Conservation (phyloP, 169 alveolate genomes). For the Eimeria necatrix region DNA sequence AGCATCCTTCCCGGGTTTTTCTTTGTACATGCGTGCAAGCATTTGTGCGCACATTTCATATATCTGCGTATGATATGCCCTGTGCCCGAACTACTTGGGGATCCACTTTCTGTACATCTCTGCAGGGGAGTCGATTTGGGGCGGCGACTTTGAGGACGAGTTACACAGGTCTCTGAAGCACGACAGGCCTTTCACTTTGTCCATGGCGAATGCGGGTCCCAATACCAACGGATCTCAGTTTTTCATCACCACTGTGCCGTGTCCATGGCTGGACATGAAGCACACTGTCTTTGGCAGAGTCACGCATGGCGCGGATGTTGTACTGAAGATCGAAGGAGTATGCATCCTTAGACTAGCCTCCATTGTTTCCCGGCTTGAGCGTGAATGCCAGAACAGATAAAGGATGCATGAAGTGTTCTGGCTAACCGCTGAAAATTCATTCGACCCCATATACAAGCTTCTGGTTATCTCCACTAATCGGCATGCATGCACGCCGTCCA, state of each 20-base stretch:
- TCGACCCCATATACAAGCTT: no score
- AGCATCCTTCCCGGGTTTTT: no score
- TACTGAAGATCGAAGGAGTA: conserved; percentile 94
- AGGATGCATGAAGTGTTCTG: no score
- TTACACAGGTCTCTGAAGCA: conserved; percentile 95
- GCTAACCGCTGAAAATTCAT: no score
- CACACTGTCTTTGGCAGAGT: conserved; percentile 99
- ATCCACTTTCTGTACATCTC: conserved; percentile 11
- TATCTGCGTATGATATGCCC: neutral
- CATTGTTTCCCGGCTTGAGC: no score
- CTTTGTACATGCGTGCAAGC: neutral
- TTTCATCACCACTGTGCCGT: conserved; percentile 96
- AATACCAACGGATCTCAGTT: conserved; percentile 98
- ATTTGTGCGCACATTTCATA: neutral
- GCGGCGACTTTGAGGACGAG: conserved; percentile 98
- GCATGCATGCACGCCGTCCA: neutral
- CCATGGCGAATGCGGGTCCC: conserved; percentile 99
- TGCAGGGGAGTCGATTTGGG: conserved; percentile 93
- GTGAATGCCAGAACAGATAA: no score
- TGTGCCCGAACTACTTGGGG: neutral
- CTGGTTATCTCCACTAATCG: neutral
- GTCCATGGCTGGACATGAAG: conserved; percentile 98
- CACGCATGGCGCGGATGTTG: conserved; percentile 96
- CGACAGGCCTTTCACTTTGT: conserved; percentile 96
- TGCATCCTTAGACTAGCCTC: conserved; percentile 3